Base-by-base conservation (phyloP, 106 monocot genomes). In the Vanilla planifolia region DNA sequence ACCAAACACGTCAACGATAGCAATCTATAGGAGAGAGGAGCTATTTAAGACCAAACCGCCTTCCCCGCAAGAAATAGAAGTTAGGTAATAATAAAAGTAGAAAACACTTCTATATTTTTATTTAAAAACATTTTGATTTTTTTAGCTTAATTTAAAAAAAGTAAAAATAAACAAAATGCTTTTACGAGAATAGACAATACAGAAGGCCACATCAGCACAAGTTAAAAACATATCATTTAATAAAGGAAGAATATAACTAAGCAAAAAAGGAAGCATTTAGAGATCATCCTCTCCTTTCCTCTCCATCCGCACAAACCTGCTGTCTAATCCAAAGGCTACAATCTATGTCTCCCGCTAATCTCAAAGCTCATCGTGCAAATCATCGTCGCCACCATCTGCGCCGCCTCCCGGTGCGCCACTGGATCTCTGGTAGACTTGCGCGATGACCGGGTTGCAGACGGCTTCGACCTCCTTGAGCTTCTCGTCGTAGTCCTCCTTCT, bases 401-500 rank as follows among this genome's bases (percentile, higher is more conserved):
- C 36, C 65, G 27, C 11, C 51, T 7, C 52, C 65, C 0, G 51
- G 37, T 8, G 52, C 36, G 16, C 48, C 65, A 21, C 65, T 51
- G 6, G 23, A 21, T 35, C 65, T 51, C 65, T 66, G 65, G 46
- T 66, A 66, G 4, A 66, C 65, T 3, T 22, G 50, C 0, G 65
- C 23, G 25, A 66, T 66, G 14, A 66, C 26, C 6, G 65, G 65
- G 40, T 51, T 66, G 22, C 65, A 66, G 4, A 66, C 65, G 2
- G 65, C 65, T 51, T 66, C 65, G 1, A 66, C 65, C 37, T 52
- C 65, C 65, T 66, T 66, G 15, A 66, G n/a, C 65, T 66, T 66
- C 65, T 66, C 65, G 0, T 66, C 65, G 8, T 52, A 66, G 14
- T 66, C 65, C 35, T 66, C 65, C 65, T 52, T 66, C 39, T 66